phyloP scores from a whole-genome alignment of 2,329 filamentous ascomycete species.

The Ophiostoma quercus region DNA sequence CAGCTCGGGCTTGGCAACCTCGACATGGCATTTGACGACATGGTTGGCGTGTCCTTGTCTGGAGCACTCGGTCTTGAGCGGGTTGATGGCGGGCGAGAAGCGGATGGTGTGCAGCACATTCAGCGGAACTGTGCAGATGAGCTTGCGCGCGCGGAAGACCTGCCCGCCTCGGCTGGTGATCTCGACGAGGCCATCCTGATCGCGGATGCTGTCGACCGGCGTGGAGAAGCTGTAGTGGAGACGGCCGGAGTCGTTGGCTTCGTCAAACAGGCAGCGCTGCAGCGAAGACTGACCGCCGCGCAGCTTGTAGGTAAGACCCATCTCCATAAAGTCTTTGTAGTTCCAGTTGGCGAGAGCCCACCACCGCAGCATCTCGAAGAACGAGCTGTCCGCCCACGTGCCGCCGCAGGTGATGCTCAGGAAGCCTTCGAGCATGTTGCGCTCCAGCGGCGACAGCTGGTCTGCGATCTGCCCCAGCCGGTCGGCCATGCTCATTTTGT shows the following conservation, averaged over 20 bases:
- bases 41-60: conserved; percentile 43
- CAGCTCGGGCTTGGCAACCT: conserved; percentile 39
- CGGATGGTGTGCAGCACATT: conserved; percentile 40
- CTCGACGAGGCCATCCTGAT: too few species aligned
- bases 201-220: too few species aligned
- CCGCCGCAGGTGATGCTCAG: conserved; percentile 40
- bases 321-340: conserved; percentile 38
- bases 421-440: conserved; percentile 38
- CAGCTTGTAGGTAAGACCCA: conserved; percentile 41
- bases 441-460: conserved; percentile 40
- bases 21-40: conserved; percentile 43
- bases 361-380: conserved; percentile 47
- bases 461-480: conserved; percentile 34
- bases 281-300: conserved; percentile 39
- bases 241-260: too few species aligned
- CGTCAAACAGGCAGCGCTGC: too few species aligned
- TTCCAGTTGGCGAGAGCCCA: conserved; percentile 42
- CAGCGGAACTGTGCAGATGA: conserved; percentile 26
- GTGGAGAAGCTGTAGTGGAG: too few species aligned
- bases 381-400: conserved; percentile 40
- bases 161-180: too few species aligned
- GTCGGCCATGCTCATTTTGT: too few species aligned
- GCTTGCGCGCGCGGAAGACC: too few species aligned
- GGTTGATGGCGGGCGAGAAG: conserved; percentile 36
- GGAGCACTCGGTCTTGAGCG: conserved; percentile 36